phyloP scores from a whole-genome alignment of 805 yeast species.

The Candida koratica region DNA sequence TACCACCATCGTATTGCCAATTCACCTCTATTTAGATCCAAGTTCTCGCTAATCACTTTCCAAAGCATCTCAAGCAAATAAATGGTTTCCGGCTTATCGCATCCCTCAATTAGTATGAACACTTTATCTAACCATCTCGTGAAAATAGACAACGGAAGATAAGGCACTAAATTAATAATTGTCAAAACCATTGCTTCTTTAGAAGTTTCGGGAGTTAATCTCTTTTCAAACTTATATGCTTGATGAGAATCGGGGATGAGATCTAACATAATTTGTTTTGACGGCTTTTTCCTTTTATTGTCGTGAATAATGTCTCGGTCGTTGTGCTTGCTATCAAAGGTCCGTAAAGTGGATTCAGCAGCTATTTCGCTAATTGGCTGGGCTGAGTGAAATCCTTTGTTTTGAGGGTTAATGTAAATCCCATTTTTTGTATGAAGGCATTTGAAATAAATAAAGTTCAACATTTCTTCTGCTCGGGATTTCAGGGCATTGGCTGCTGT shows the following conservation, averaged over 20 bases:
- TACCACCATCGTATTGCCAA: slow-evolving; percentile 65
- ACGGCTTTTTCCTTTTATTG: slow-evolving; percentile 33
- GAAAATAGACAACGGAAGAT: slow-evolving; percentile 42
- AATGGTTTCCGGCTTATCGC: slow-evolving; percentile 20
- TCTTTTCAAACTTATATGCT: slow-evolving; percentile 20
- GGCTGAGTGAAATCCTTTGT: slow-evolving; percentile 27
- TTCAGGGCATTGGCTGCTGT: neutral
- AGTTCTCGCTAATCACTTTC: slow-evolving; percentile 53
- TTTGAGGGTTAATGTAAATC: slow-evolving; percentile 16
- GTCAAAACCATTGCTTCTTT: slow-evolving; percentile 48
- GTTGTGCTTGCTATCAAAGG: slow-evolving; percentile 19
- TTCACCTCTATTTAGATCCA: slow-evolving; percentile 53
- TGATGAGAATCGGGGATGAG: slow-evolving; percentile 12
- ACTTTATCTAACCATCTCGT: slow-evolving; percentile 46
- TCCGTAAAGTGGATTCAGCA: slow-evolving; percentile 34
- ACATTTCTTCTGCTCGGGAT: slow-evolving; percentile 26
- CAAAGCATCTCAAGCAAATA: slow-evolving; percentile 44
- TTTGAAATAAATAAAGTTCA: slow-evolving; percentile 39
- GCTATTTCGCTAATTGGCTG: slow-evolving; percentile 36
- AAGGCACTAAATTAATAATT: slow-evolving; percentile 51
- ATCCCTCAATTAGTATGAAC: slow-evolving; percentile 30
- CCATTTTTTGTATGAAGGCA: slow-evolving; percentile 38
- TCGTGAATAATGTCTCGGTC: slow-evolving; percentile 23
- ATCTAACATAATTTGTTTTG: slow-evolving; percentile 21
- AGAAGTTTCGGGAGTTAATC: slow-evolving; percentile 34